These are phyloP conservation scores for Talaromyces albobiverticillius DNA, from an alignment of 2,329 filamentous ascomycete species.

Conservation along the genomic window DNA sequence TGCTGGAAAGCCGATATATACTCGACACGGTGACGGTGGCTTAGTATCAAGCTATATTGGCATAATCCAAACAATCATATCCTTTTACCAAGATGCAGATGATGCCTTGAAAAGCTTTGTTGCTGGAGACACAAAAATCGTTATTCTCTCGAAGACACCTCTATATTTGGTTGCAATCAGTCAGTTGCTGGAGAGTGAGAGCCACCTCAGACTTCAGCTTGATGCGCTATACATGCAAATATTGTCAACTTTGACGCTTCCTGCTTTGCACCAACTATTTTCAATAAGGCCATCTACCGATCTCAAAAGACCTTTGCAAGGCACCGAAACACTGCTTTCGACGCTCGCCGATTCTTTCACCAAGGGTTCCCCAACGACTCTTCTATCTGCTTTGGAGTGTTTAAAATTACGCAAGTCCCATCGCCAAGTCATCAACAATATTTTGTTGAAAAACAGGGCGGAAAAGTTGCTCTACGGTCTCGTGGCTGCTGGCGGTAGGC, in stretches of 20 bases:
- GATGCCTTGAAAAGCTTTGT: slow-evolving; percentile 80
- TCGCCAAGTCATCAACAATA: slow-evolving; percentile 79
- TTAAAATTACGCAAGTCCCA: slow-evolving; percentile 88
- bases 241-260: slow-evolving; percentile 87
- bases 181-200: slow-evolving; percentile 84
- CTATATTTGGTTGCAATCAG: slow-evolving; percentile 94
- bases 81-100: slow-evolving; percentile 81
- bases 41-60: slow-evolving; percentile 93
- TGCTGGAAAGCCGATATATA: slow-evolving; percentile 96
- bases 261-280: slow-evolving; percentile 82
- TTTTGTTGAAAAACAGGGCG: slow-evolving; percentile 73
- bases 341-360: slow-evolving; percentile 94
- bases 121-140: slow-evolving; percentile 81
- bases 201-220: slow-evolving; percentile 80
- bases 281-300: slow-evolving; percentile 90
- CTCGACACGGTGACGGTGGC: slow-evolving; percentile 84
- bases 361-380: slow-evolving; percentile 79
- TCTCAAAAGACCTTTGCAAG: slow-evolving; percentile 81
- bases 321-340: slow-evolving; percentile 85
- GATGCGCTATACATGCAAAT: slow-evolving; percentile 98
- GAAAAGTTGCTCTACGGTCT: slow-evolving; percentile 86
- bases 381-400: slow-evolving; percentile 89
- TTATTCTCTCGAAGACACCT: slow-evolving; percentile 78
- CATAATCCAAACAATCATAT: slow-evolving; percentile 95
- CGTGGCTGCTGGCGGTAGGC: slow-evolving; percentile 84